phyloP scores from a whole-genome alignment of 768 basidiomycete species.

The Tulasnella sp. region DNA sequence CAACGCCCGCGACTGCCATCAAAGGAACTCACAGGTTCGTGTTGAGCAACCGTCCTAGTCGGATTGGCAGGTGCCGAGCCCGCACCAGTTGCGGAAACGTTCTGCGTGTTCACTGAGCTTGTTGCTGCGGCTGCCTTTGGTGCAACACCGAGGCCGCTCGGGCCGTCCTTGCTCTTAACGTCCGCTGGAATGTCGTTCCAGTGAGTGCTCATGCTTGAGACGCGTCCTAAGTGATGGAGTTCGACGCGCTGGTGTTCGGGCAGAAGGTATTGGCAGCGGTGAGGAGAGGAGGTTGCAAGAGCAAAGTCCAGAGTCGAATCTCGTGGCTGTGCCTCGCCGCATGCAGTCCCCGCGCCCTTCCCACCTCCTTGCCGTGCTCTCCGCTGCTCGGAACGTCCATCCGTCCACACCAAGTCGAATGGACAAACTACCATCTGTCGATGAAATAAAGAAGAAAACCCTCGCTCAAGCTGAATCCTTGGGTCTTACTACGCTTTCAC shows the following conservation, averaged over 20 bases:
- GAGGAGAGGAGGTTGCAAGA: background rate
- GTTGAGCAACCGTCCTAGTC: background rate
- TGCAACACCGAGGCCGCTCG: background rate
- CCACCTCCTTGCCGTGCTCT: background rate
- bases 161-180: background rate
- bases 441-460: background rate
- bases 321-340: background rate
- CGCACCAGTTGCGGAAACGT: background rate
- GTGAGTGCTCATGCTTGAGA: background rate
- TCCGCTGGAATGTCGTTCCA: background rate
- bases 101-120: background rate
- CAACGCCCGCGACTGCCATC: background rate
- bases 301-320: background rate
- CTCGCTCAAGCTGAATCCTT: background rate
- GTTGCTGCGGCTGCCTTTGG: background rate
- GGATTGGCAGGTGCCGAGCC: background rate
- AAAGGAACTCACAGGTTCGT: background rate
- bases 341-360: background rate
- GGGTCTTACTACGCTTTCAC: background rate
- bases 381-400: background rate
- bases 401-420: background rate
- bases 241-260: background rate
- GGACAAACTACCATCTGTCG: background rate
- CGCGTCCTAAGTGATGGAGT: background rate
- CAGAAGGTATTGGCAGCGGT: background rate